Evolutionary conservation across 805 yeast species (phyloP).

Genomic region (Cyberlindnera meyerae): DNA sequence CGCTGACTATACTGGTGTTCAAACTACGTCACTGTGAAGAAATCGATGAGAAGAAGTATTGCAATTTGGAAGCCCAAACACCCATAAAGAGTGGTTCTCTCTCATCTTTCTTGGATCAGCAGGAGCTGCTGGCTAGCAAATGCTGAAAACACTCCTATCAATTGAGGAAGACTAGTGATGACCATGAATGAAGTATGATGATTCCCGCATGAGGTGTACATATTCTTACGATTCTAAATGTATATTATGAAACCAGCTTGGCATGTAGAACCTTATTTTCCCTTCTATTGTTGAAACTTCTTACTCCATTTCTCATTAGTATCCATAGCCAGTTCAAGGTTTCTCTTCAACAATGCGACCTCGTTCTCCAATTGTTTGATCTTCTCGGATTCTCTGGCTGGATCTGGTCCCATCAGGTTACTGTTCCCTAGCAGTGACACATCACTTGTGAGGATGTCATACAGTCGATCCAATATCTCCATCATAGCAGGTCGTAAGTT

Average conservation of each 20-base stretch:
- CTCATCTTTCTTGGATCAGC: no score
- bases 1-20: slow-evolving; percentile 13
- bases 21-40: slow-evolving; percentile 18
- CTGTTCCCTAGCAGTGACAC: neutral
- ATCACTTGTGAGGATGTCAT: slow-evolving; percentile 14
- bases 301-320: slow-evolving; percentile 26
- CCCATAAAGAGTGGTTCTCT: no score
- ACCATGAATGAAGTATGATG: no score
- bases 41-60: slow-evolving; percentile 5
- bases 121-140: no score
- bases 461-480: slow-evolving; percentile 13
- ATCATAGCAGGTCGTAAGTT: slow-evolving; percentile 7
- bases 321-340: slow-evolving; percentile 21
- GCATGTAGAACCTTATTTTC: no score
- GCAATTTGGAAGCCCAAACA: no score
- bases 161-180: no score
- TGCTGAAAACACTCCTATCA: no score
- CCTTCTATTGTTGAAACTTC: slow-evolving; percentile 10
- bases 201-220: no score
- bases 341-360: slow-evolving; percentile 13
- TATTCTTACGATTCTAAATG: no score
- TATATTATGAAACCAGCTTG: no score
- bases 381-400: slow-evolving; percentile 2
- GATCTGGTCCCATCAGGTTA: no score
- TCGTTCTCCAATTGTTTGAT: slow-evolving; percentile 12